Conservation (phyloP, 257 asterid species). For the Forsythia viridissima region DNA sequence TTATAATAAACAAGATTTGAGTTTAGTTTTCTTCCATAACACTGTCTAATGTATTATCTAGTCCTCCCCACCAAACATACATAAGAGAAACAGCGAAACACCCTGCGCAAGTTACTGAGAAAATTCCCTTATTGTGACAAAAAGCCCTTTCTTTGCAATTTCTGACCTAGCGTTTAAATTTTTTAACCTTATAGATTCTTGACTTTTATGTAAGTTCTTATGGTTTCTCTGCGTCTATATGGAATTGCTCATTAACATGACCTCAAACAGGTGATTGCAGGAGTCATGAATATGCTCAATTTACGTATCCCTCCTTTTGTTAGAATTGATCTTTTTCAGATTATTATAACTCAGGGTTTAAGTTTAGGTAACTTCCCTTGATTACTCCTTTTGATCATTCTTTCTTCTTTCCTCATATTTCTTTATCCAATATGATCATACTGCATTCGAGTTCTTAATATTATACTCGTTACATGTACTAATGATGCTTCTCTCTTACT, state of each 20-base stretch:
- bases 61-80: neutral
- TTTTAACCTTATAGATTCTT: neutral
- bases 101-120: neutral
- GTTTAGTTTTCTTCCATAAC: neutral
- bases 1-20: no score
- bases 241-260: constrained; percentile 31
- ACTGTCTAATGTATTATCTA: neutral
- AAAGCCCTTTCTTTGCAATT: constrained; percentile 5
- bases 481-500: constrained; percentile 2
- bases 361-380: constrained; percentile 63
- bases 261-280: constrained; percentile 72
- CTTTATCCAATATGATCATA: neutral
- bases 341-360: constrained; percentile 65
- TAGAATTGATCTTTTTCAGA: constrained; percentile 82
- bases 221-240: constrained; percentile 9
- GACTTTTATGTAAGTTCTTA: neutral
- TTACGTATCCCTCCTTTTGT: constrained; percentile 77
- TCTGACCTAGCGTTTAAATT: constrained; percentile 5
- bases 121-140: neutral
- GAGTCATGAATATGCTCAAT: constrained; percentile 68
- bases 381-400: neutral
- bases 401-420: constrained; percentile 21
- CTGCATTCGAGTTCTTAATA: neutral
- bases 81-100: neutral
- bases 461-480: constrained; percentile 12